Percentiles rank a stretch among this genome's conserved stretches.
Conservation (phyloP, 2,329 filamentous ascomycete genomes). For the Emmonsiellopsis sp. region DNA sequence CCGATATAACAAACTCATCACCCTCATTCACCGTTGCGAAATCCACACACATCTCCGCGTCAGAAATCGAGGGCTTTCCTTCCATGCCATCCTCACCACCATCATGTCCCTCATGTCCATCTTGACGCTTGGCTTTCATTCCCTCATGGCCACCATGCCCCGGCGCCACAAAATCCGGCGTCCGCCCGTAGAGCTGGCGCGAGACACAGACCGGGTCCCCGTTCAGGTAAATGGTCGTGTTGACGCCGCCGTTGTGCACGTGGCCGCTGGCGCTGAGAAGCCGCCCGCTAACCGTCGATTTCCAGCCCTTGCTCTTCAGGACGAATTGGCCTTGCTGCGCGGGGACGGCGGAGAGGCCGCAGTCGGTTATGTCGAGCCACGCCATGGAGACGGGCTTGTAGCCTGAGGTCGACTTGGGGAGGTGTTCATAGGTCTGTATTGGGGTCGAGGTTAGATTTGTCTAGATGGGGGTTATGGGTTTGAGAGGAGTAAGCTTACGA, state of each 20-base stretch:
- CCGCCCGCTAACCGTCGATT: neutral
- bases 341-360: slow-evolving; percentile 1
- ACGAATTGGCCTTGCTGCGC: slow-evolving; percentile 1
- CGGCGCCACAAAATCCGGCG: neutral
- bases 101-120: neutral
- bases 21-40: neutral
- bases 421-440: slow-evolving; percentile 1
- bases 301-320: neutral
- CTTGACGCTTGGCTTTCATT: too few relatives aligned
- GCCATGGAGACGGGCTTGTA: slow-evolving; percentile 3
- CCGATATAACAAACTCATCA: neutral
- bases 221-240: slow-evolving; percentile 2
- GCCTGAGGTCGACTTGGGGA: neutral
- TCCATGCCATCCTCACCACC: neutral
- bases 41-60: neutral
- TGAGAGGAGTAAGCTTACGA: neutral
- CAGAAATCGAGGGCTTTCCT: neutral
- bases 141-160: neutral
- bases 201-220: neutral
- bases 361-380: slow-evolving; percentile 4
- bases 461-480: neutral
- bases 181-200: neutral
- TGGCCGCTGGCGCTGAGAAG: neutral
- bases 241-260: slow-evolving; percentile 1
- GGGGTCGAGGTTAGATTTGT: neutral